Base-by-base conservation (phyloP, 495 filamentous ascomycete genomes). In the Hamigera avellanea region DNA sequence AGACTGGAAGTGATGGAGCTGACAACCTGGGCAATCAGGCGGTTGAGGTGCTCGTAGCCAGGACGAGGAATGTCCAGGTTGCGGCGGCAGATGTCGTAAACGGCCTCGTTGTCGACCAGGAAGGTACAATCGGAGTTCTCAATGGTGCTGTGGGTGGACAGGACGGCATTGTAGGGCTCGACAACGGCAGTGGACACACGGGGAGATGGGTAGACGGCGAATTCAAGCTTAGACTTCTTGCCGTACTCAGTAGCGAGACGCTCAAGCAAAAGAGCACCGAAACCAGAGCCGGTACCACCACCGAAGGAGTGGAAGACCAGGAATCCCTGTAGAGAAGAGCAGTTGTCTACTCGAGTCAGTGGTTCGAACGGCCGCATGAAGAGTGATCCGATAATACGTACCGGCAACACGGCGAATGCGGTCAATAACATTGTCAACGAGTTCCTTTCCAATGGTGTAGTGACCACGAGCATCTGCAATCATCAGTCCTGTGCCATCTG, bases 171-270 rank as follows among this genome's bases (percentile, higher is more conserved):
- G 76, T 93, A 93, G 12, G 86, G 86, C 73, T 93, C 86, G 19
- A 93, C 86, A 31, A 93, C 85, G 13, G 86, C 82, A 26, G 83
- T 89, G 5, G 86, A 84, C 29, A 88, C 80, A 32, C 81, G 79
- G 29, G 85, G 85, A 21, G 86, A 80, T 14, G 86, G 86, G 64
- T 93, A 93, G 48, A 93, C 76, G 31, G 83, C 75, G 61, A 93
- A 93, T 59, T 93, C 86, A 32, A 93, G 79, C 72, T 93, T 93
- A 67, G 76, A 85, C 73, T 93, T 93, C 77, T 91, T 93, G 59
- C 79, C 83, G 52, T 89, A 93, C 59, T 93, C 85, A 45, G 80
- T 80, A 17, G 86, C 80, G 23, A 93, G 78, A 43, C 83, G 84
- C 66, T 93, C 86, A 32, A 91, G 75, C 39, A 93, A 70, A 16